These are phyloP conservation scores for Saccharomycopsis oosterbeekiorum DNA, from an alignment of 805 yeast species.

Conservation along the genomic window DNA sequence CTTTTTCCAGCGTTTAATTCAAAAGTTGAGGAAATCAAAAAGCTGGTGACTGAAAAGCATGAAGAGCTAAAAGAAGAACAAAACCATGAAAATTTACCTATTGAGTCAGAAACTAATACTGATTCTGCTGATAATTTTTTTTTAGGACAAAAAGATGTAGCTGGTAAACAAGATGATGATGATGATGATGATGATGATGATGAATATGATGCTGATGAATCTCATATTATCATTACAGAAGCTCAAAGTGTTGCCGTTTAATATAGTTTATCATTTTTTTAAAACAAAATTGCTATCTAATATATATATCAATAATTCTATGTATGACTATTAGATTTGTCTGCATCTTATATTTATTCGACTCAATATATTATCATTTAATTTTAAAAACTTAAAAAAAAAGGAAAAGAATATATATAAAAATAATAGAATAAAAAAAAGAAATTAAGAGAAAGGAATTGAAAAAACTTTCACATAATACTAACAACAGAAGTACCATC, in stretches of 20 bases:
- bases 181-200: not conserved
- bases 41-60: slow-evolving; percentile 23
- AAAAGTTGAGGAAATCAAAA: slow-evolving; percentile 36
- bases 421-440: not conserved
- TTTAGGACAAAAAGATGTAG: not conserved
- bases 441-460: not conserved
- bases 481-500: slow-evolving; percentile 94
- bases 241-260: not conserved
- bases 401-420: not conserved
- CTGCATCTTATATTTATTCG: not conserved
- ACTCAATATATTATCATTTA: not conserved
- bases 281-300: not conserved
- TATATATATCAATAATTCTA: no score
- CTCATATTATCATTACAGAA: not conserved
- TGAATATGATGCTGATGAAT: slow-evolving; percentile 1
- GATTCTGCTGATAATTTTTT: not conserved
- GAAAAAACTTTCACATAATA: slow-evolving; percentile 35
- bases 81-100: not conserved
- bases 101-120: not conserved
- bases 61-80: not conserved
- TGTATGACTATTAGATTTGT: not conserved
- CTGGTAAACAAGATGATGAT: not conserved
- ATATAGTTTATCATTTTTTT: not conserved
- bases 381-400: not conserved
- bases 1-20: slow-evolving; percentile 33